Evolutionary conservation across 441 rosid species (phyloP).

Genomic region (Breynia disticha): DNA sequence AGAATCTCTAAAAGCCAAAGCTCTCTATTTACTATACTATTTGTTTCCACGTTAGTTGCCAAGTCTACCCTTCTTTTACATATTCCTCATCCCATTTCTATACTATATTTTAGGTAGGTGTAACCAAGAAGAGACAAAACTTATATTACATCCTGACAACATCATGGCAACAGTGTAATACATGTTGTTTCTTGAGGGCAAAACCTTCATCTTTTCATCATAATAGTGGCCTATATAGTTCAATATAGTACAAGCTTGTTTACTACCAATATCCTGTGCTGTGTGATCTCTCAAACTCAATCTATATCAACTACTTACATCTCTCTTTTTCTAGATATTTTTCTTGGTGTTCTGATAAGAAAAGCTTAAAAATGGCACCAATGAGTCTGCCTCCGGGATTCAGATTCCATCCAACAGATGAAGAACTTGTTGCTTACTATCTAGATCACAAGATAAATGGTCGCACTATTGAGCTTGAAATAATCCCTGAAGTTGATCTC

Average conservation of each 20-base stretch:
- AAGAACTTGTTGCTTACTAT: slow-evolving; percentile 75
- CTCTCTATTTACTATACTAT: neutral
- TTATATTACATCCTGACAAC: neutral
- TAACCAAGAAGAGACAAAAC: neutral
- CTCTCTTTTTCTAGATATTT: slow-evolving; percentile 7
- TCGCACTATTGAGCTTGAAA: slow-evolving; percentile 56
- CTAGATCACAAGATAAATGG: slow-evolving; percentile 57
- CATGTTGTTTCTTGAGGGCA: neutral
- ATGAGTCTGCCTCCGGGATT: slow-evolving; percentile 74
- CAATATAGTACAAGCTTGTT: slow-evolving; percentile 19
- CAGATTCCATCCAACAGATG: slow-evolving; percentile 79
- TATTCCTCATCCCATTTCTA: neutral
- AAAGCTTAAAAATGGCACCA: slow-evolving; percentile 32
- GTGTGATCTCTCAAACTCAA: neutral
- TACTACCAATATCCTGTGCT: slow-evolving; percentile 7
- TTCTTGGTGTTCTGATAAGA: neutral
- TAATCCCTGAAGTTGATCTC: slow-evolving; percentile 65
- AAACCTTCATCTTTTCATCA: neutral
- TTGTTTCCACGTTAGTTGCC: slow-evolving; percentile 7
- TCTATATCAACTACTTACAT: neutral
- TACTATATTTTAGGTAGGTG: neutral
- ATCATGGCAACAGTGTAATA: slow-evolving; percentile 23
- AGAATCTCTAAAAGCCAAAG: slow-evolving; percentile 36
- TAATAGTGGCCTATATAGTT: slow-evolving; percentile 36
- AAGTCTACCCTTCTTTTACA: neutral